phyloP scores from a whole-genome alignment of 2,329 filamentous ascomycete species.

The Chaetomiaceae sp. region DNA sequence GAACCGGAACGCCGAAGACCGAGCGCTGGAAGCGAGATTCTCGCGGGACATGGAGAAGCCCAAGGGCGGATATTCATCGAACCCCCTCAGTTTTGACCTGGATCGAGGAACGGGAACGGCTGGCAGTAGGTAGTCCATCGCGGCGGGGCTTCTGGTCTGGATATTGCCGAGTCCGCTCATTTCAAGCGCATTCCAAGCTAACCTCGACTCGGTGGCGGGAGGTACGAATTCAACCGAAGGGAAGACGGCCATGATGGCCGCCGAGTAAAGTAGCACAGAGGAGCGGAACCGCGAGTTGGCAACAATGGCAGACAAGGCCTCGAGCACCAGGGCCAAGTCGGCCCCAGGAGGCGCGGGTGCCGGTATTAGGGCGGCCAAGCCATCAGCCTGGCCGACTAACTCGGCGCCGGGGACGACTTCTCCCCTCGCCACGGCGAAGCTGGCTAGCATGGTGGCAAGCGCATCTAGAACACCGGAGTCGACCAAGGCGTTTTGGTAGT shows the following conservation, averaged over 20 bases:
- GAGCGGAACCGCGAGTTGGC: constrained; percentile 74
- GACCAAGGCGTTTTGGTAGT: constrained; percentile 66
- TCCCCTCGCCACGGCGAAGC: constrained; percentile 62
- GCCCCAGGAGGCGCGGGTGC: constrained; percentile 53
- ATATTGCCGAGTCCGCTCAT: constrained; percentile 45
- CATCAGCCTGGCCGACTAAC: constrained; percentile 47
- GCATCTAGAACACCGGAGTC: constrained; percentile 72
- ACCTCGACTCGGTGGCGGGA: constrained; percentile 42
- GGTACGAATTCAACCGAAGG: constrained; percentile 52
- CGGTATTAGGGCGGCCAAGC: constrained; percentile 54
- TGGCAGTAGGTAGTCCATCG: constrained; percentile 64
- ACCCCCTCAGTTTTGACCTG: constrained; percentile 29
- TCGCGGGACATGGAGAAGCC: constrained; percentile 40
- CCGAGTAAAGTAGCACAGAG: constrained; percentile 64
- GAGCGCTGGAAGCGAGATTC: constrained; percentile 25
- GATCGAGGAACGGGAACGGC: constrained; percentile 41
- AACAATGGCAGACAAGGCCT: constrained; percentile 72
- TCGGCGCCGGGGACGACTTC: constrained; percentile 64
- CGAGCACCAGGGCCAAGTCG: constrained; percentile 64
- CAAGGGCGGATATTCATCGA: constrained; percentile 51
- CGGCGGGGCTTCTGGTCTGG: constrained; percentile 43
- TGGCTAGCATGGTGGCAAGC: constrained; percentile 68
- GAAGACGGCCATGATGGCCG: constrained; percentile 64
- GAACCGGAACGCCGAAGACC: constrained; percentile 14
- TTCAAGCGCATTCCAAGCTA: constrained; percentile 50